Base-by-base conservation (phyloP, 73 alveolate genomes). In the Durusdinium trenchii region DNA sequence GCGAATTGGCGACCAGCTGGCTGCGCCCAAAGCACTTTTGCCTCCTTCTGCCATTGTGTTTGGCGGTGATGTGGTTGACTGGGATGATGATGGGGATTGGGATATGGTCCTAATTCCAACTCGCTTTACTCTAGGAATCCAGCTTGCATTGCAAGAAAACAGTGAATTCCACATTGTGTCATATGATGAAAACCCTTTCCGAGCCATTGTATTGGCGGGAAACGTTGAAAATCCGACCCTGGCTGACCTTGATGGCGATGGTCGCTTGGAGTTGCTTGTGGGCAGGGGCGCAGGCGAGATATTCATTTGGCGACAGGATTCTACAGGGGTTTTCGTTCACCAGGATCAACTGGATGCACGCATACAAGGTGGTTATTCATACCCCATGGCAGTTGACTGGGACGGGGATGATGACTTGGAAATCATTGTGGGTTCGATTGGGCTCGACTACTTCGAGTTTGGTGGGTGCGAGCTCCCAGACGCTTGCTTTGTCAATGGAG, bases 191-290 rank as follows among this genome's bases (percentile, higher is more conserved):
- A 67, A 43, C 81, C 81, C 81, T 67, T 67, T 67, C 81, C 36
- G 46, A 35, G 81, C 30, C 81, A 67, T 67, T 43, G 81, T 67
- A 43, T 5, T 43, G 36, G 4, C 30, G 2, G 81, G 81, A 38
- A n/a, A n/a, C n/a, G 36, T 67, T 38, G 46, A 38, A 43, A 43
- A 38, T 67, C 81, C 81, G 46, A 10, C 81, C 46, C 46, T 36
- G 52, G 86, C 86, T 40, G 86, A 75, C 51, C 42, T 47, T 47
- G 86, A 75, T 36, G 50, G 30, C 12, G 86, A 75, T n/a, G 86
- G 86, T 26, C 50, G 48, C 26, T 35, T 75, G 54, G 86, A 75
- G 54, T 3, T 75, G 36, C 86, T 75, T n/a, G 52, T 40, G 26
- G 86, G 86, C 54, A 47, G 36, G 23, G 86, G 36, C 23, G 18